Evolutionary conservation across 2,329 filamentous ascomycete species (phyloP), one percentile per base, ranked within the genome.

Genomic region (Ophiognomonia clavigignenti-juglandacearum): DNA sequence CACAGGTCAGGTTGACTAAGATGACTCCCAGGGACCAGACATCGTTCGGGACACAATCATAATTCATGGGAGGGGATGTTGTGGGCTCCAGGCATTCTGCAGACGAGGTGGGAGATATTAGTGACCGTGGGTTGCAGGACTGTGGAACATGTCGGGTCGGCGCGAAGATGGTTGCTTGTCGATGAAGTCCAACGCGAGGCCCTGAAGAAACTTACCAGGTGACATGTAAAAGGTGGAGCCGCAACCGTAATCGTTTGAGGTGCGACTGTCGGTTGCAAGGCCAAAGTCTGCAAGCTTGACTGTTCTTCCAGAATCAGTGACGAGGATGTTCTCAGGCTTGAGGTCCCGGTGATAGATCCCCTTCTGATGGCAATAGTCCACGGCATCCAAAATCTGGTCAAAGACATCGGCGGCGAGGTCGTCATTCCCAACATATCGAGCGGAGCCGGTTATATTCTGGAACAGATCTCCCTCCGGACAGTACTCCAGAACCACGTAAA

Each of bases 141-240:
- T 18, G 6, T 41, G 19, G 2, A 13, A 31, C n/a, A n/a, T n/a
- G n/a, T n/a, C n/a, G n/a, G 13, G 13, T 22, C 22, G 11, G 48
- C 14, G 9, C 18, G 39, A 44, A 53, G 60, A 48, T 59, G 55
- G 59, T 52, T 49, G 52, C 43, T 42, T 36, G 40, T 35, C 26
- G 18, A 20, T 34, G 13, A 23, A 16, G 24, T 46, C 43, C 26
- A 43, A 16, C 29, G 38, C 27, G 40, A 19, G 39, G 42, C 47
- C 50, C 40, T 43, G 37, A 40, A 54, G 39, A 51, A 55, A 54
- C 31, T 34, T 86, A 96, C 92, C 92, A 80, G 93, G 93, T 63
- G 90, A 96, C 93, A 97, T 98, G 73, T 98, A 98, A 62, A 97
- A 97, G 13, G 92, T 97, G 26, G 93, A 97, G 54, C 93, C 93